Conservation (phyloP, 2,329 filamentous ascomycete species). For the Aspergillus tamarii region DNA sequence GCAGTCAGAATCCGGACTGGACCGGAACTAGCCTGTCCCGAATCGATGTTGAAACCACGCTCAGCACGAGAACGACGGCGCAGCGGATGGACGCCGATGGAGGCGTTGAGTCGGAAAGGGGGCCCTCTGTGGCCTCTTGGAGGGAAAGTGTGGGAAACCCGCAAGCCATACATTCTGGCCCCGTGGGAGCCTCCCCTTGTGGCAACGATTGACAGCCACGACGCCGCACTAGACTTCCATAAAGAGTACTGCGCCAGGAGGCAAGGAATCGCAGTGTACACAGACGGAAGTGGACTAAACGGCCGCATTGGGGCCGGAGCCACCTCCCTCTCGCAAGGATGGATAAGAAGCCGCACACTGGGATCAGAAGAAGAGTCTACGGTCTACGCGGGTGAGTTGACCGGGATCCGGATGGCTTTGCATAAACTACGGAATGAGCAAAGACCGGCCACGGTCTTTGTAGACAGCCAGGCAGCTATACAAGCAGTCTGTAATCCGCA, state of each 20-base stretch:
- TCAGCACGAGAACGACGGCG: not conserved
- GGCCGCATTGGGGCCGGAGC: too few relatives aligned
- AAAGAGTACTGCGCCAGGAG: too few relatives aligned
- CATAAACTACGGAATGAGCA: too few relatives aligned
- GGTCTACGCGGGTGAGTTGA: too few relatives aligned
- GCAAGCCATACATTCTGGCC: not conserved
- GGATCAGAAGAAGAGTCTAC: too few relatives aligned
- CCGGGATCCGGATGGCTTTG: too few relatives aligned
- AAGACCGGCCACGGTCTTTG: accelerated
- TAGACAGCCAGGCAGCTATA: not conserved
- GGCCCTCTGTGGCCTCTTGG: too few relatives aligned
- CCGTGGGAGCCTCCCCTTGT: too few relatives aligned
- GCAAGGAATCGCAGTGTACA: too few relatives aligned
- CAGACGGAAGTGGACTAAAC: too few relatives aligned
- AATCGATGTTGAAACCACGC: too few relatives aligned
- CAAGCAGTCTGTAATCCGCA: not conserved
- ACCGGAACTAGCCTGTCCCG: not conserved
- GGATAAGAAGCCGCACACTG: too few relatives aligned
- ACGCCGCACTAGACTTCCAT: accelerated
- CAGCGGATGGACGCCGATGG: not conserved
- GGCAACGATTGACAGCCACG: not conserved
- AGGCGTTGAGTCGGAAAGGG: not conserved
- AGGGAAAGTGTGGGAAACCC: not conserved
- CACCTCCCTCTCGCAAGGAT: accelerated
- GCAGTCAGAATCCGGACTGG: conserved; percentile 13